Percentiles rank a stretch among this genome's conserved stretches.
phyloP scores from a whole-genome alignment of 306 rosid species.

The Carpinus viminea region DNA sequence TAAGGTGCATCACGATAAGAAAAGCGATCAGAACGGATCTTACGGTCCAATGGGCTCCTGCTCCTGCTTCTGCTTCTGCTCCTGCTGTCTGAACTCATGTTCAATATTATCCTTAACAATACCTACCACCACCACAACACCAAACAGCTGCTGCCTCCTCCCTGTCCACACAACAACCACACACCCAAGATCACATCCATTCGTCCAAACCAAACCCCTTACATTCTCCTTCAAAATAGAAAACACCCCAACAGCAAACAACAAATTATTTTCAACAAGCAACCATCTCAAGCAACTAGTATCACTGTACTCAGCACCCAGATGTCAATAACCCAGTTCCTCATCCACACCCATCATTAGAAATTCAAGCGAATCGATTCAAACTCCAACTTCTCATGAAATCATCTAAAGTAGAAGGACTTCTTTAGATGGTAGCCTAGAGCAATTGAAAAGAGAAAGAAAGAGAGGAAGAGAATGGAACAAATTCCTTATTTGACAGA shows the following conservation, averaged over 20 bases:
- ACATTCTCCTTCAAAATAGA: constrained; percentile 72
- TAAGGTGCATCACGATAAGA: constrained; percentile 96
- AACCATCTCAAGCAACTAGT: constrained; percentile 62
- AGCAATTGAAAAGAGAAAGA: background rate
- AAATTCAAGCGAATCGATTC: constrained; percentile 28
- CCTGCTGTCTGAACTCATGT: constrained; percentile 92
- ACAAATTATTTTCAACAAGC: constrained; percentile 57
- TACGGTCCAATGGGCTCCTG: constrained; percentile 92
- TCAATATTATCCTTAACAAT: constrained; percentile 50
- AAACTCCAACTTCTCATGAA: constrained; percentile 29
- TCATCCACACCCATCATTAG: constrained; percentile 49
- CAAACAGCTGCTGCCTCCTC: constrained; percentile 67
- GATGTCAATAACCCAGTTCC: constrained; percentile 39
- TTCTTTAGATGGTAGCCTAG: background rate
- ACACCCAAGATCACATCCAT: constrained; percentile 76
- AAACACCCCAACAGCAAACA: constrained; percentile 63
- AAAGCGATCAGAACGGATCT: constrained; percentile 93
- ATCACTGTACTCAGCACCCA: constrained; percentile 57
- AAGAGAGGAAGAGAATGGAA: background rate
- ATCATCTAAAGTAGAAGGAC: constrained; percentile 22
- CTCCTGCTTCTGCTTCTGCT: constrained; percentile 95
- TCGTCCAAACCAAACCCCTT: constrained; percentile 72
- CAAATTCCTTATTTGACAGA: constrained; percentile 1
- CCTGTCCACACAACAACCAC: constrained; percentile 99
- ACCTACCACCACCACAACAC: constrained; percentile 74